These are phyloP conservation scores for Schizophyllum commune DNA, from an alignment of 1,284 basidiomycete species.

Conservation along the genomic window DNA sequence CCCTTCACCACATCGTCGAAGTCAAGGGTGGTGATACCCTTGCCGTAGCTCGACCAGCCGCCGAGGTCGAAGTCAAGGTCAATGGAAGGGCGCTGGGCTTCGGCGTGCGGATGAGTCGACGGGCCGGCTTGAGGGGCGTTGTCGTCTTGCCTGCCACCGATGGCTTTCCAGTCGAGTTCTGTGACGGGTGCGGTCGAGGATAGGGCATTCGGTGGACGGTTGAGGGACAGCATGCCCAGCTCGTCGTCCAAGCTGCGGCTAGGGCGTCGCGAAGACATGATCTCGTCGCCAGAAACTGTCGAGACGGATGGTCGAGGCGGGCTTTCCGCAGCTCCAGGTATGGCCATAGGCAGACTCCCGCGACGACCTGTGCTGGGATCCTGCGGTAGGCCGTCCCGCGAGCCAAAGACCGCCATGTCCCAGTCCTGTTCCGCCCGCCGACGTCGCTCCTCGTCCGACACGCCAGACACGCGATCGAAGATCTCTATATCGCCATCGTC, in stretches of 20 bases:
- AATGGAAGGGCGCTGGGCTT: background rate
- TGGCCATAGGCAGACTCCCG: conserved; percentile 6
- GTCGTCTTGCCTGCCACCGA: conserved; percentile 17
- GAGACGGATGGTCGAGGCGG: no score
- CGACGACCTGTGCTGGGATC: conserved; percentile 6
- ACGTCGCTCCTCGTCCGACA: conserved; percentile 28
- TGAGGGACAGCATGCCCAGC: conserved; percentile 4
- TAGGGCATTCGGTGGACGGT: background rate
- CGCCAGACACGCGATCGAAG: conserved; percentile 11
- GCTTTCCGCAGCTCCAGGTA: conserved; percentile 2
- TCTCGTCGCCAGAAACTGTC: no score
- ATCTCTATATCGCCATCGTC: conserved; percentile 22
- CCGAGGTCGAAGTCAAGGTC: conserved; percentile 23
- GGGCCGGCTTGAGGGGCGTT: conserved; percentile 10
- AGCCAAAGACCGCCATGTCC: conserved; percentile 1
- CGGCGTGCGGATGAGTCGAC: conserved; percentile 8
- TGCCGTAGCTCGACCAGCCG: conserved; percentile 20
- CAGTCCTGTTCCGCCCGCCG: conserved; percentile 15
- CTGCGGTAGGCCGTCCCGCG: background rate
- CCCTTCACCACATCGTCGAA: conserved; percentile 15
- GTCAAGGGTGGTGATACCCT: conserved; percentile 23
- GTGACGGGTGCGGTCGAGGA: conserved; percentile 31
- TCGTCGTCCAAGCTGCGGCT: conserved; percentile 12
- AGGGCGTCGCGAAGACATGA: conserved; percentile 11
- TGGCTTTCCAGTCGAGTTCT: conserved; percentile 38